Evolutionary conservation across 768 basidiomycete species (phyloP), one percentile per base, ranked within the genome.

Genomic region (Phylloporus sp.): DNA sequence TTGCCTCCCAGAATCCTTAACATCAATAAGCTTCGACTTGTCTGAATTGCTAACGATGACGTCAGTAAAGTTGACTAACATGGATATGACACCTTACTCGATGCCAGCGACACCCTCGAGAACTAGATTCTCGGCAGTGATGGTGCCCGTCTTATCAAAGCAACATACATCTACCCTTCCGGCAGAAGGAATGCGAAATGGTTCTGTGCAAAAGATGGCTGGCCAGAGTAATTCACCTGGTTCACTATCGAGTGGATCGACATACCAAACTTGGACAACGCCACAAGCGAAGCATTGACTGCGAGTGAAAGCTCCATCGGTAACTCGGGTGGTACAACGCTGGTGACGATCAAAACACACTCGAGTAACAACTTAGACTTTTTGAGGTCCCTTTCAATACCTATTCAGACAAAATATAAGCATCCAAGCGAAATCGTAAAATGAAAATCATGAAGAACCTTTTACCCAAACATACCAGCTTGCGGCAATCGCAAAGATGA

Each of bases 201-300:
- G 97, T 63, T 99, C 97, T 16, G 97, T 99, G 67, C 97, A 98
- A 73, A 95, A 99, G 53, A 98, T 99, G 7, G 95, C 95, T 97
- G 11, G 56, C 15, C 23, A 53, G 47, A 22, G 9, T 22, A 26
- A 46, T 57, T 34, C 60, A 50, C 13, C 13, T 1, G 1, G 32
- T 20, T 44, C 31, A 3, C 0, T 36, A 22, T 35, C 15, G 38
- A 42, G 34, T 15, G 15, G 9, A 29, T 18, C 8, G 2, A 75
- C 87, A 16, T 57, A 95, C 94, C 87, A 65, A 77, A 93, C 70
- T 97, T 99, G 39, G 91, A 92, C 36, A 98, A 70, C 0, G 97
- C 94, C 20, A 97, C 92, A 15, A 99, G 75, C 1, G 89, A 92
- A 1, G 91, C 91, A 59, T 99, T 99, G 53, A 98, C 97, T 2